These are phyloP conservation scores for Didymella glomerata DNA, from an alignment of 2,329 filamentous ascomycete species.

Conservation along the genomic window DNA sequence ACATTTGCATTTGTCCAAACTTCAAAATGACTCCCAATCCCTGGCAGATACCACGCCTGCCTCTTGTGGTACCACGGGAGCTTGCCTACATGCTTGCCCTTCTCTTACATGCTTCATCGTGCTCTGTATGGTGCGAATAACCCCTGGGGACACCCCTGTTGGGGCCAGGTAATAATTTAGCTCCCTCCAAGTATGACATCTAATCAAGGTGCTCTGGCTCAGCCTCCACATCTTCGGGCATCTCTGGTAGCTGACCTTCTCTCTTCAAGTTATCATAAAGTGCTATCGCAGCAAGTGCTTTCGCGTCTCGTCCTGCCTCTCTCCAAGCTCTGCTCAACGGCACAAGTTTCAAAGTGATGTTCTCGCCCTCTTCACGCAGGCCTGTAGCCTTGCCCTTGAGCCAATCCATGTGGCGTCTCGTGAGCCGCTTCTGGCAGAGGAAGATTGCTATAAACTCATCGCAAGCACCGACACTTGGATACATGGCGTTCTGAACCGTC, in stretches of 20 bases:
- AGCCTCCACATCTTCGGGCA: slow-evolving; percentile 28
- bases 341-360: slow-evolving; percentile 66
- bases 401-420: slow-evolving; percentile 57
- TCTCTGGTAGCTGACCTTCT: slow-evolving; percentile 54
- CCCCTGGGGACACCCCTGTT: no score
- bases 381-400: slow-evolving; percentile 64
- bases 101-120: no score
- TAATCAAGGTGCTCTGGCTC: slow-evolving; percentile 17
- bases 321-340: slow-evolving; percentile 62
- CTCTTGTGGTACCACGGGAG: no score
- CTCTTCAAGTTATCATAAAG: slow-evolving; percentile 62
- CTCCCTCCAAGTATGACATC: no score
- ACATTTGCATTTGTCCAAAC: no score
- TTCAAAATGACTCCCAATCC: background rate
- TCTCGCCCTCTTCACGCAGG: slow-evolving; percentile 63
- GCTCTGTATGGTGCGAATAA: no score
- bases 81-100: background rate
- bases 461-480: slow-evolving; percentile 64
- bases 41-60: no score
- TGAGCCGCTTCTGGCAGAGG: slow-evolving; percentile 62
- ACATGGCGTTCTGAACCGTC: slow-evolving; percentile 53
- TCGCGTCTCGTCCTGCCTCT: slow-evolving; percentile 63
- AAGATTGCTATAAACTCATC: slow-evolving; percentile 68
- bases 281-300: slow-evolving; percentile 64
- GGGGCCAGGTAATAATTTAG: no score